Evolutionary conservation across 2,329 filamentous ascomycete species (phyloP).

Genomic region (Hypomyces perniciosus): DNA sequence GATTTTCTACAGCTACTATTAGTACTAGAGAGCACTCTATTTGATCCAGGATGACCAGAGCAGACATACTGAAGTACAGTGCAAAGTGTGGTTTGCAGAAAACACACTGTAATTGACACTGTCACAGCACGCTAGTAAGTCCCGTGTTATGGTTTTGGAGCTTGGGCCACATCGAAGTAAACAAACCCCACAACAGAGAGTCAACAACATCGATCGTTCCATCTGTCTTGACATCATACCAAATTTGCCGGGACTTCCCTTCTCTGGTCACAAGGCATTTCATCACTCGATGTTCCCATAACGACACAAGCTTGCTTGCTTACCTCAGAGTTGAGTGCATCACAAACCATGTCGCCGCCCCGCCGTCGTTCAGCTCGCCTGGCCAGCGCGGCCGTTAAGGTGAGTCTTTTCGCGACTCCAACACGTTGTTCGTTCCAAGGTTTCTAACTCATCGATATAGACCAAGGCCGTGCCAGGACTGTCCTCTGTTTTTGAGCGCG

Average conservation of each 20-base stretch:
- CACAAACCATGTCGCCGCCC: conserved; percentile 32
- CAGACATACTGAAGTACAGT: neutral
- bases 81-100: neutral
- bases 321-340: conserved; percentile 4
- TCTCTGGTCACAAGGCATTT: conserved; percentile 5
- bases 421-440: neutral
- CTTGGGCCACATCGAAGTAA: conserved; percentile 20
- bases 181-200: conserved; percentile 19
- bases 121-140: neutral
- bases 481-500: conserved; percentile 38
- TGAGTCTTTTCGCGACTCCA: conserved; percentile 17
- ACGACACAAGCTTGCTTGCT: conserved; percentile 3
- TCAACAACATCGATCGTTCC: conserved; percentile 17
- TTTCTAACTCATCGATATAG: conserved; percentile 19
- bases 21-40: no score
- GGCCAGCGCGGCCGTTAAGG: conserved; percentile 32
- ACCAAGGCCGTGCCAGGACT: conserved; percentile 30
- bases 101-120: neutral
- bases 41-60: no score
- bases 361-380: conserved; percentile 41
- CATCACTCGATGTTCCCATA: conserved; percentile 4
- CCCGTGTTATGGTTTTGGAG: conserved; percentile 6
- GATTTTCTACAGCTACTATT: no score
- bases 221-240: conserved; percentile 16
- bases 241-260: conserved; percentile 14